Conservation (phyloP, 1,284 basidiomycete genomes). For the Amylostereum chailletii region DNA sequence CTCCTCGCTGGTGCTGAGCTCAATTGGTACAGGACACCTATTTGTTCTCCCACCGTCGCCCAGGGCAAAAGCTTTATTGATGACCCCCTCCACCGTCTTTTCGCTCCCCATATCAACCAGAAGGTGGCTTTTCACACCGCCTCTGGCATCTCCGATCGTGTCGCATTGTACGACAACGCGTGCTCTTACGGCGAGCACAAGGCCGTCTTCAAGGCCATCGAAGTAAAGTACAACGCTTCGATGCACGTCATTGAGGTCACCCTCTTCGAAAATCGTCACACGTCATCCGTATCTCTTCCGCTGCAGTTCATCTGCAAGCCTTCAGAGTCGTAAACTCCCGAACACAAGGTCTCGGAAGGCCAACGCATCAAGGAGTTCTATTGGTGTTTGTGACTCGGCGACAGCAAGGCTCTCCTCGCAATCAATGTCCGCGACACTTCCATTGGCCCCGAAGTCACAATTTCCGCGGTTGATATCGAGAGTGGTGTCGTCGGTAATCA, state of each 20-base stretch:
- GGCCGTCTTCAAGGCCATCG: conserved; percentile 75
- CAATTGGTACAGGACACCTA: conserved; percentile 82
- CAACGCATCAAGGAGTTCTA: conserved; percentile 95
- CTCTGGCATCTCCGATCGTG: conserved; percentile 39
- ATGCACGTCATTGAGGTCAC: conserved; percentile 64
- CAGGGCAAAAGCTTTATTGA: conserved; percentile 80
- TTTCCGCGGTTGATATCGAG: conserved; percentile 73
- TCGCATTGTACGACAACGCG: conserved; percentile 68
- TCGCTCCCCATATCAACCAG: conserved; percentile 77
- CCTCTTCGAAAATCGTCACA: conserved; percentile 79
- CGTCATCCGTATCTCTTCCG: conserved; percentile 70
- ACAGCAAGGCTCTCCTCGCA: conserved; percentile 64
- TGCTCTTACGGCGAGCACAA: conserved; percentile 77
- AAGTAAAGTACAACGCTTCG: conserved; percentile 55
- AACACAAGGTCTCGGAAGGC: conserved; percentile 82
- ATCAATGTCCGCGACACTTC: conserved; percentile 76
- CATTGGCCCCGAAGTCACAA: conserved; percentile 75
- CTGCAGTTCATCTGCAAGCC: conserved; percentile 87
- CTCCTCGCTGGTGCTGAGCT: conserved; percentile 74
- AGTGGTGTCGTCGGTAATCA: conserved; percentile 90
- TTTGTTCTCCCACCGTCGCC: conserved; percentile 77
- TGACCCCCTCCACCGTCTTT: conserved; percentile 85
- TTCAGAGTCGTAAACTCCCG: conserved; percentile 83
- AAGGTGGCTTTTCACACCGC: conserved; percentile 55
- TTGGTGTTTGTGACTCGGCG: conserved; percentile 95